A percentile compares a stretch with the other conserved stretches of the same genome.
These are phyloP conservation scores for Vitis hybrid DNA, from an alignment of 177 flowering plant genomes.

Conservation along the genomic window DNA sequence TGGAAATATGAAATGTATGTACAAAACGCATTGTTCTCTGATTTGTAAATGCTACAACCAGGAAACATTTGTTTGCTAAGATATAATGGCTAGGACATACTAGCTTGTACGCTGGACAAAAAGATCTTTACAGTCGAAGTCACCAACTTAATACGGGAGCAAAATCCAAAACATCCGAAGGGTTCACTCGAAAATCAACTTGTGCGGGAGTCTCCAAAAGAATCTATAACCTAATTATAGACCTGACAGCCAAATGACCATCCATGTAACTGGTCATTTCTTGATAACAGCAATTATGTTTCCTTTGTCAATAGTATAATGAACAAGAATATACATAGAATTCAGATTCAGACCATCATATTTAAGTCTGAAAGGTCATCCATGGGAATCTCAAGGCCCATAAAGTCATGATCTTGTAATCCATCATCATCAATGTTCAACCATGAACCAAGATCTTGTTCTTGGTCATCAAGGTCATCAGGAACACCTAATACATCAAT, in stretches of 20 bases:
- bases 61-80: conserved; percentile 38
- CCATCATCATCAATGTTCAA: conserved; percentile 76
- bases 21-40: conserved; percentile 56
- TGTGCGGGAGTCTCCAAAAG: conserved; percentile 41
- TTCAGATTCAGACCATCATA: conserved; percentile 74
- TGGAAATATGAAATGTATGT: conserved; percentile 47
- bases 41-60: conserved; percentile 49
- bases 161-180: conserved; percentile 30
- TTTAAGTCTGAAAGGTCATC: conserved; percentile 87
- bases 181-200: conserved; percentile 34
- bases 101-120: conserved; percentile 39
- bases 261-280: conserved; percentile 35
- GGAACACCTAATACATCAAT: conserved; percentile 64
- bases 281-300: conserved; percentile 23
- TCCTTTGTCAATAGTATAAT: conserved; percentile 46
- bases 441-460: conserved; percentile 79
- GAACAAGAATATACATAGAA: conserved; percentile 62
- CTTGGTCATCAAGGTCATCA: conserved; percentile 70
- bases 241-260: conserved; percentile 31
- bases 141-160: conserved; percentile 31
- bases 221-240: conserved; percentile 52
- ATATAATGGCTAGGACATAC: conserved; percentile 30
- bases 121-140: conserved; percentile 47
- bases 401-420: conserved; percentile 66
- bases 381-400: conserved; percentile 96